Evolutionary conservation across 371 early-diverging fungal genomes (phyloP), one percentile per base, ranked within the genome.

Genomic region (Polyrhizophydium stewartii): DNA sequence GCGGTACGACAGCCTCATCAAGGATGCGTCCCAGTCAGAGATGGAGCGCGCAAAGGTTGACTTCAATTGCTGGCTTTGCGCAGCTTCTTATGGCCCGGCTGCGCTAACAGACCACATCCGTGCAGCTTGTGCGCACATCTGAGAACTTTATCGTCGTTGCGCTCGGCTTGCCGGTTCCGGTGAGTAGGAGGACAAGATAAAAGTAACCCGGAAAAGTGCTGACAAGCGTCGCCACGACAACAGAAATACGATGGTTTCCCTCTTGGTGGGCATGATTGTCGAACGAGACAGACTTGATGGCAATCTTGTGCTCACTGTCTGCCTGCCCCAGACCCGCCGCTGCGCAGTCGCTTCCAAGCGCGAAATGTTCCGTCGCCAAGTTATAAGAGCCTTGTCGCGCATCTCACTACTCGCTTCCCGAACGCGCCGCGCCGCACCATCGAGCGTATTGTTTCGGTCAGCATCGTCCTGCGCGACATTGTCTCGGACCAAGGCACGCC

Each of bases 221-320:
- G 16, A 43, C n/a, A 49, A 16, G 10, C 56, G 1, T 12, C 21
- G 24, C 16, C 21, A n/a, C 19, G 12, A 37, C 3, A 38, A 17
- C 86, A 89, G 47, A 87, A 85, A 37, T 91, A 88, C 71, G 78
- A 87, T 28, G 92, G 92, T 1, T 85, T 88, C 56, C 89, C 90
- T 24, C 69, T 91, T 47, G 49, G 43, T 43, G n/a, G n/a, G 43
- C 16, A 43, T 17, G 16, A n/a, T 17, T 43, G 16, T 16, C 16
- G n/a, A 43, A 17, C 43, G n/a, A 43, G n/a, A 43, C n/a, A n/a
- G 17, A 43, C n/a, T 43, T 43, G n/a, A 17, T 16, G 16, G 16
- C 17, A 43, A 43, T 17, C 43, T 17, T 17, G 17, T 43, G n/a
- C 16, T n/a, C n/a, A n/a, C n/a, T n/a, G n/a, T 43, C n/a, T 17